phyloP scores from a whole-genome alignment of 2,329 filamentous ascomycete genomes.

The Phialemoniopsis sp. region DNA sequence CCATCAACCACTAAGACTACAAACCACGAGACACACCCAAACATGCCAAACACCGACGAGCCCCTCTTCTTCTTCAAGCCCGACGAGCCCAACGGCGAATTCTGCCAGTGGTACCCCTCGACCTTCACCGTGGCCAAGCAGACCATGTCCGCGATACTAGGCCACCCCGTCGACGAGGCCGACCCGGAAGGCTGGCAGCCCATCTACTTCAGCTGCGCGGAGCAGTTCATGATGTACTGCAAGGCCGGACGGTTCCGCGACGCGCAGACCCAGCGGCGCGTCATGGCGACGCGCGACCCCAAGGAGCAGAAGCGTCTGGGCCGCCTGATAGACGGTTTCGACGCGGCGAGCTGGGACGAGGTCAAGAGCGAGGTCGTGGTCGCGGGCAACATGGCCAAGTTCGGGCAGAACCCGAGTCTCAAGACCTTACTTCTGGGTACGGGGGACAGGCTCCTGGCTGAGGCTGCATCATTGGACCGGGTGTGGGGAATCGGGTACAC shows the following conservation, averaged over 20 bases:
- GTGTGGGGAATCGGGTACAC: constrained; percentile 28
- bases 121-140: constrained; percentile 19
- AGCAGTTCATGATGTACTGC: constrained; percentile 38
- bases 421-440: constrained; percentile 22
- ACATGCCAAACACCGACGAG: no score
- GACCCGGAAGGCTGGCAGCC: constrained; percentile 6
- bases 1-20: no score
- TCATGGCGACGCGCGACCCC: neutral
- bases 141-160: constrained; percentile 19
- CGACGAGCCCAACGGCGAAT: constrained; percentile 20
- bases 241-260: constrained; percentile 30
- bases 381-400: constrained; percentile 26
- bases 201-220: constrained; percentile 26
- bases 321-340: constrained; percentile 18
- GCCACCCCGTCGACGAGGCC: constrained; percentile 12
- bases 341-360: constrained; percentile 20
- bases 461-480: constrained; percentile 14
- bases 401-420: constrained; percentile 21
- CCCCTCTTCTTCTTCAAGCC: constrained; percentile 28
- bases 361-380: constrained; percentile 23
- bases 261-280: constrained; percentile 5
- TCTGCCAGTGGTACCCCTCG: constrained; percentile 28
- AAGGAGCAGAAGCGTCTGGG: constrained; percentile 12
- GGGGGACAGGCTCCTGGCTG: constrained; percentile 19
- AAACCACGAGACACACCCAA: no score